Conservation (phyloP, 2,329 filamentous ascomycete genomes). For the Lecanicillium sp. region DNA sequence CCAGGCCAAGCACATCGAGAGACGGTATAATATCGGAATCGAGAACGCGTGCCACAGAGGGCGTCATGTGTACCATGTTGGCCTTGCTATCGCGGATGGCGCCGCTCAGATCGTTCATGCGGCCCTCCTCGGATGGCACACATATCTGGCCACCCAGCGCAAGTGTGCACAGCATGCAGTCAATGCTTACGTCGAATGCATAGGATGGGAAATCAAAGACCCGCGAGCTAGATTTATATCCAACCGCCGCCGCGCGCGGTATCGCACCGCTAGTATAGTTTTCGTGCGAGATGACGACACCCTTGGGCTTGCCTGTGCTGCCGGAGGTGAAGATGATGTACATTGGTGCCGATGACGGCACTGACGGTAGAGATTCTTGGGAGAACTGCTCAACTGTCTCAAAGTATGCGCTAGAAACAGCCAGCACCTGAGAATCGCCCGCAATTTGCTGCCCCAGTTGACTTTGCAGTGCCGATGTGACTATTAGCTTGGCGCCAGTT, state of each 20-base stretch:
- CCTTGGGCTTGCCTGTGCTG: conserved; percentile 57
- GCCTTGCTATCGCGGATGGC: conserved; percentile 34
- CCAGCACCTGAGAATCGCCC: conserved; percentile 23
- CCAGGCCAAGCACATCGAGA: conserved; percentile 39
- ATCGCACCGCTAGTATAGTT: conserved; percentile 39
- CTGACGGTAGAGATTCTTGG: conserved; percentile 20
- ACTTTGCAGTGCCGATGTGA: conserved; percentile 32
- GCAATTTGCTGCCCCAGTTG: conserved; percentile 29
- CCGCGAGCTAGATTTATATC: conserved; percentile 32
- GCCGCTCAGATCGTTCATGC: conserved; percentile 42
- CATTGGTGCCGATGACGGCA: conserved; percentile 35
- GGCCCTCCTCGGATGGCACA: conserved; percentile 45
- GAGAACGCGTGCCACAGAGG: conserved; percentile 40
- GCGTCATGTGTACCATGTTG: conserved; percentile 45
- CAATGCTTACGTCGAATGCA: conserved; percentile 47
- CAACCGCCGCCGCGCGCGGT: conserved; percentile 32
- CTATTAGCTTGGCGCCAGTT: conserved; percentile 28
- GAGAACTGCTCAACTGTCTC: conserved; percentile 12
- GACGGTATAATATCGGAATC: conserved; percentile 37
- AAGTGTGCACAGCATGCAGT: conserved; percentile 48
- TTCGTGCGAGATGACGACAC: conserved; percentile 44
- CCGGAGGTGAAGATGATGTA: conserved; percentile 60
- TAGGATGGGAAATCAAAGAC: conserved; percentile 44
- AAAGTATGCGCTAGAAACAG: conserved; percentile 22
- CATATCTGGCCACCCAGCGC: conserved; percentile 41